Evolutionary conservation across 352 stramenopile genomes (phyloP).

Genomic region (Phytophthora pinifolia): DNA sequence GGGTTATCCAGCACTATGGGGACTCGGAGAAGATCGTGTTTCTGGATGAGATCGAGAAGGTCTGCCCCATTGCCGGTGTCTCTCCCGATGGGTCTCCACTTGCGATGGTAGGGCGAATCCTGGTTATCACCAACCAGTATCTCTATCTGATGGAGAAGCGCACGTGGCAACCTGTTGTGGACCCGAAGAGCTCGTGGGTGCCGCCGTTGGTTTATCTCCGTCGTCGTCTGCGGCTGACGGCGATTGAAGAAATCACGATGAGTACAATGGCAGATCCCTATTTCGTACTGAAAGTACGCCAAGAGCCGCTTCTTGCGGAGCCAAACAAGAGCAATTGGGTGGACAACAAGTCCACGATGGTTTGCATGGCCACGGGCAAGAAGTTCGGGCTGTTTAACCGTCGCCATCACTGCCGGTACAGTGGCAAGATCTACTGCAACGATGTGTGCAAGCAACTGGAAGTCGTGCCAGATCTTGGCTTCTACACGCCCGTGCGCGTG

Average conservation of each 20-base stretch:
- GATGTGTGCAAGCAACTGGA: slow-evolving; percentile 81
- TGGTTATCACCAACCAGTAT: slow-evolving; percentile 73
- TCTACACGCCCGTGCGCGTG: slow-evolving; percentile 79
- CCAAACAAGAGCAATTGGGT: slow-evolving; percentile 84
- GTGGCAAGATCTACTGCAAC: slow-evolving; percentile 85
- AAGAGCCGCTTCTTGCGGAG: slow-evolving; percentile 52
- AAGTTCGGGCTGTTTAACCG: slow-evolving; percentile 90
- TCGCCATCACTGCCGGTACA: slow-evolving; percentile 87
- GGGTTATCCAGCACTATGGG: slow-evolving; percentile 70
- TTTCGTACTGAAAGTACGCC: slow-evolving; percentile 67
- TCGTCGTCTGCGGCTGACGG: slow-evolving; percentile 55
- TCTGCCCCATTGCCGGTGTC: slow-evolving; percentile 25
- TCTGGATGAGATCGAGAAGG: slow-evolving; percentile 74
- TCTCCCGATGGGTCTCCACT: slow-evolving; percentile 39
- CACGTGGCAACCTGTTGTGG: slow-evolving; percentile 52
- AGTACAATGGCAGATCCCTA: slow-evolving; percentile 83
- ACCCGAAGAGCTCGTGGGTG: slow-evolving; percentile 55
- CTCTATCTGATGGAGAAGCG: slow-evolving; percentile 83
- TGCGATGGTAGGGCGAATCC: slow-evolving; percentile 38
- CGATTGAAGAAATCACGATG: slow-evolving; percentile 79
- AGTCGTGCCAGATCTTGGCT: slow-evolving; percentile 77
- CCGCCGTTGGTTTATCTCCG: slow-evolving; percentile 74
- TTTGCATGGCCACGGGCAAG: slow-evolving; percentile 84
- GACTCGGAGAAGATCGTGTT: slow-evolving; percentile 88
- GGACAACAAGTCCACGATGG: slow-evolving; percentile 81